These are phyloP conservation scores for Populus alba DNA, from an alignment of 345 rosid species.

Conservation along the genomic window DNA sequence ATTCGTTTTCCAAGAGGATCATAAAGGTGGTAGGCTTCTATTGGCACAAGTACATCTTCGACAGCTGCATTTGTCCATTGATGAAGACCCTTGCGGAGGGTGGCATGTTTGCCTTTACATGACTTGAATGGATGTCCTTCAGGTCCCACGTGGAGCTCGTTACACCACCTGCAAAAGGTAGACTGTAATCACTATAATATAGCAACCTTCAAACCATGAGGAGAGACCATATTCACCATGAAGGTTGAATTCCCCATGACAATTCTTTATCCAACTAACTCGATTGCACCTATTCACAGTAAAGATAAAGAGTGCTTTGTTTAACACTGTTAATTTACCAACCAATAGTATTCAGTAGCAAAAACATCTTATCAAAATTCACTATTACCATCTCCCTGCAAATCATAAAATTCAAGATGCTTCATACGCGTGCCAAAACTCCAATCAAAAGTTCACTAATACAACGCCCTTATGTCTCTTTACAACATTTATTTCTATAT, in stretches of 20 bases:
- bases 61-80: conserved; percentile 68
- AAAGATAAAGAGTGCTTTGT: neutral
- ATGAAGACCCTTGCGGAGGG: conserved; percentile 73
- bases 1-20: conserved; percentile 82
- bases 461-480: neutral
- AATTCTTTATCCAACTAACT: neutral
- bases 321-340: neutral
- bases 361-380: neutral
- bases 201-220: neutral
- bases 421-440: neutral
- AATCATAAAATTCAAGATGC: neutral
- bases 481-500: neutral
- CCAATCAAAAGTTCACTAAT: neutral
- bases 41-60: conserved; percentile 65
- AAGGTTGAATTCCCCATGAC: conserved; percentile 5
- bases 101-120: conserved; percentile 64
- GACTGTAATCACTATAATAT: neutral
- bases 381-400: neutral
- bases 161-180: conserved; percentile 61
- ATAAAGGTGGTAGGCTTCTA: conserved; percentile 77
- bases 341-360: neutral
- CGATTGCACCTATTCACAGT: neutral
- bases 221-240: neutral
- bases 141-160: conserved; percentile 90
- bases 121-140: conserved; percentile 90